Conservation (phyloP, 306 rosid genomes). For the Quercus alba region DNA sequence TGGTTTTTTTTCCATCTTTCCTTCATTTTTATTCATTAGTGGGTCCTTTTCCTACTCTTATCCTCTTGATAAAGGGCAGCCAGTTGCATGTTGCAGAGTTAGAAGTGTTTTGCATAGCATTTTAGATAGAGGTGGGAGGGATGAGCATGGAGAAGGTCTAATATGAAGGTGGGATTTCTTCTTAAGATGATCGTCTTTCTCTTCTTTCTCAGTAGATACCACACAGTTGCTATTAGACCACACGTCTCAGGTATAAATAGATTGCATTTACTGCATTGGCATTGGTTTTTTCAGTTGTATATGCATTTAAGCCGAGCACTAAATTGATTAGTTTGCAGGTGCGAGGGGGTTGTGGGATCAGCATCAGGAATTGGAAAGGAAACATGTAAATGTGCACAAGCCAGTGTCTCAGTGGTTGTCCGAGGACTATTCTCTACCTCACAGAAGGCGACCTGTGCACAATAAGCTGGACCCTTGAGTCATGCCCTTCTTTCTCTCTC, state of each 20-base stretch:
- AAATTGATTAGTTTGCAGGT: slow-evolving; percentile 18
- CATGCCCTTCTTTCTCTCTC: background rate
- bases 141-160: background rate
- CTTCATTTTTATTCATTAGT: background rate
- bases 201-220: slow-evolving; percentile 16
- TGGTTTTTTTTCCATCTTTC: background rate
- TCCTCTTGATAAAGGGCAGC: background rate
- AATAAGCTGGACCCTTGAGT: slow-evolving; percentile 24
- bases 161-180: slow-evolving; percentile 21
- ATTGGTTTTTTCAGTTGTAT: background rate
- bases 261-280: background rate
- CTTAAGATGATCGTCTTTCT: slow-evolving; percentile 21
- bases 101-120: background rate
- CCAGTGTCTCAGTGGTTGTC: slow-evolving; percentile 23
- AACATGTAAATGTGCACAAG: background rate
- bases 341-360: background rate
- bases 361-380: slow-evolving; percentile 1
- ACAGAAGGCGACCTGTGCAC: slow-evolving; percentile 26
- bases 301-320: background rate
- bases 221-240: slow-evolving; percentile 7
- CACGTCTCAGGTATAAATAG: slow-evolving; percentile 22
- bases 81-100: background rate
- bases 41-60: background rate
- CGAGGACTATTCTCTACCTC: slow-evolving; percentile 32
- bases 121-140: background rate